A percentile compares a stretch with the other conserved stretches of the same genome.
These are phyloP conservation scores for Leishmania major DNA, from an alignment of 208 protist species.

Conservation along the genomic window DNA sequence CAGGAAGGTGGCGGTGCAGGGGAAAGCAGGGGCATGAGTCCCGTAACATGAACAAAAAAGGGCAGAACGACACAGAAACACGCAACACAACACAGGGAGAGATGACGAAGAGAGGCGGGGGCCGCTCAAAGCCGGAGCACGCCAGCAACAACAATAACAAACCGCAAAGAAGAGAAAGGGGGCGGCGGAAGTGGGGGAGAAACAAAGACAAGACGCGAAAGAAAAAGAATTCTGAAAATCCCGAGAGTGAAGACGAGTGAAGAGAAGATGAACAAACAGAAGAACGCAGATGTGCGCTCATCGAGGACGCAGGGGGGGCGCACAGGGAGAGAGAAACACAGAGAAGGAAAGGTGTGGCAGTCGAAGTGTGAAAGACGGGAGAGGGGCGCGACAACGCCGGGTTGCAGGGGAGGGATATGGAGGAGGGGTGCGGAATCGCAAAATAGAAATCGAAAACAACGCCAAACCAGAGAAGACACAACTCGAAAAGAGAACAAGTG, in stretches of 20 bases:
- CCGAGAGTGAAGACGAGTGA: constrained; percentile 9
- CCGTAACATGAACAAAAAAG: background rate
- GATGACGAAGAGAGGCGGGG: background rate
- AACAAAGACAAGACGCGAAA: background rate
- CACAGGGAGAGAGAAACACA: background rate
- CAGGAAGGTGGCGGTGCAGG: background rate
- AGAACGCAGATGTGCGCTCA: background rate
- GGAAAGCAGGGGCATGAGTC: constrained; percentile 6
- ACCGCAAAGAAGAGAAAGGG: background rate
- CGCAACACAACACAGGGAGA: background rate
- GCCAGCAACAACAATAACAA: background rate
- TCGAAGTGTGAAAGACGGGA: background rate
- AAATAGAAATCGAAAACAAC: constrained; percentile 11
- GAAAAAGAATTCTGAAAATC: background rate
- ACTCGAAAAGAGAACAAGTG: background rate
- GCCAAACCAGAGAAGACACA: background rate
- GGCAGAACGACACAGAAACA: background rate
- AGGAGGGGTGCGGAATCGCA: background rate
- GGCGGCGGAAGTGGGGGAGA: background rate
- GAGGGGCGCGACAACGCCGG: background rate
- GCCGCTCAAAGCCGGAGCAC: background rate
- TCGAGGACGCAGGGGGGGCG: background rate
- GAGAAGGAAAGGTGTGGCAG: background rate
- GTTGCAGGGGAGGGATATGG: background rate
- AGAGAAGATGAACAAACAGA: constrained; percentile 11